phyloP scores from a whole-genome alignment of 2,329 filamentous ascomycete genomes.

The Emergomyces orientalis region DNA sequence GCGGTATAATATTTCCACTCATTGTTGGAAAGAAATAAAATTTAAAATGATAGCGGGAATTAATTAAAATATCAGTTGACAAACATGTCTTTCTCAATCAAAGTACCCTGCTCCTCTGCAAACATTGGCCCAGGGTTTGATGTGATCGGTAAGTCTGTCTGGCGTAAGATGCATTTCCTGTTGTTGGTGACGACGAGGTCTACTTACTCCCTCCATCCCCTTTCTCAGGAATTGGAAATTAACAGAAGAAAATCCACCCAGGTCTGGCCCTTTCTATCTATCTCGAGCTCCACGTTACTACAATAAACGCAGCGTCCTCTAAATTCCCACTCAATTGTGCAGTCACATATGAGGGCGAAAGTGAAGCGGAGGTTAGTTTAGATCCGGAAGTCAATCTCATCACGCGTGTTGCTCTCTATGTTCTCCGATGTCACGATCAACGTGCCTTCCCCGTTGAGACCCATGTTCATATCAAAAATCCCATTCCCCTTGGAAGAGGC shows the following conservation, averaged over 20 bases:
- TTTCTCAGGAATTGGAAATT: neutral
- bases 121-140: slow-evolving; percentile 98
- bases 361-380: slow-evolving; percentile 63
- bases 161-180: neutral
- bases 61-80: neutral
- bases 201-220: neutral
- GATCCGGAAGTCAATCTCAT: slow-evolving; percentile 84
- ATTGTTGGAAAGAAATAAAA: neutral
- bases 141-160: slow-evolving; percentile 52
- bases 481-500: slow-evolving; percentile 84
- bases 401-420: slow-evolving; percentile 87
- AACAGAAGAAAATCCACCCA: neutral
- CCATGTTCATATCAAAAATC: slow-evolving; percentile 89
- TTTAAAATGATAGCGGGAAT: neutral
- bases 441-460: slow-evolving; percentile 76
- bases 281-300: slow-evolving; percentile 76
- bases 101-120: slow-evolving; percentile 86
- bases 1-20: neutral
- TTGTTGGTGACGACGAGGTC: neutral
- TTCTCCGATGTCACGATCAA: slow-evolving; percentile 83
- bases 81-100: slow-evolving; percentile 50
- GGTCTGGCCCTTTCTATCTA: slow-evolving; percentile 89
- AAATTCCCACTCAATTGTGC: slow-evolving; percentile 67
- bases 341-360: slow-evolving; percentile 81
- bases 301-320: slow-evolving; percentile 47